These are phyloP conservation scores for Hericium erinaceus DNA, from an alignment of 768 basidiomycete genomes.

Conservation along the genomic window DNA sequence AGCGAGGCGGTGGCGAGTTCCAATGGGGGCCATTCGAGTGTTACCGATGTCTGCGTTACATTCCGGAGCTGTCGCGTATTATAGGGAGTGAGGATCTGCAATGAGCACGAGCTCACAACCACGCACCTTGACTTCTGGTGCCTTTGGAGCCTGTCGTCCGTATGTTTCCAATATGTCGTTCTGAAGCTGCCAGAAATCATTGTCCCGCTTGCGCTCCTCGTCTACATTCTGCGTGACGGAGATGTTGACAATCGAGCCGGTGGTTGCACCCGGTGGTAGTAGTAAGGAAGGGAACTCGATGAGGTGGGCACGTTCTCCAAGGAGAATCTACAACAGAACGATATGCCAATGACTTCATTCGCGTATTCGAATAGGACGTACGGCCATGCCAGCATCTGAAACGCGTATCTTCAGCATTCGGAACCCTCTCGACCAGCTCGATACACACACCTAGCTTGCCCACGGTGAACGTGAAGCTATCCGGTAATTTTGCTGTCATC, in stretches of 20 bases:
- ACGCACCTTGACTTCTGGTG: slow-evolving; percentile 67
- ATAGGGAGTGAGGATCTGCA: background rate
- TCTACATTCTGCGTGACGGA: slow-evolving; percentile 80
- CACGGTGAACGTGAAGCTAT: slow-evolving; percentile 86
- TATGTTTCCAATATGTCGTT: slow-evolving; percentile 67
- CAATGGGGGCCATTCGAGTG: slow-evolving; percentile 88
- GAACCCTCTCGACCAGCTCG: slow-evolving; percentile 3
- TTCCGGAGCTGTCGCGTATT: slow-evolving; percentile 58
- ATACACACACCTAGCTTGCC: slow-evolving; percentile 77
- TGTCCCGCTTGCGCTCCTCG: slow-evolving; percentile 77
- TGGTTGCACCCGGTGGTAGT: slow-evolving; percentile 82
- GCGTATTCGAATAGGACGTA: slow-evolving; percentile 25
- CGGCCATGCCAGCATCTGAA: slow-evolving; percentile 90
- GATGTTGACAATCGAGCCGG: slow-evolving; percentile 96
- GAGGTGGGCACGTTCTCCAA: slow-evolving; percentile 89
- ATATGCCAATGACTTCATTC: no score
- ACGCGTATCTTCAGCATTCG: background rate
- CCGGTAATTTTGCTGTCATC: slow-evolving; percentile 27
- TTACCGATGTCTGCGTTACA: slow-evolving; percentile 93
- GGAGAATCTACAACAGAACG: slow-evolving; percentile 53
- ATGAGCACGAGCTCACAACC: background rate
- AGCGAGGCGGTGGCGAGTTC: slow-evolving; percentile 80
- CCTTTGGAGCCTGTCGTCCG: slow-evolving; percentile 54
- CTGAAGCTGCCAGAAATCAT: slow-evolving; percentile 82
- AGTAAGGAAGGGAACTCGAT: slow-evolving; percentile 97